Evolutionary conservation across 169 alveolate species (phyloP), one percentile per base, ranked within the genome.

Genomic region (Eimeria sp.): DNA sequence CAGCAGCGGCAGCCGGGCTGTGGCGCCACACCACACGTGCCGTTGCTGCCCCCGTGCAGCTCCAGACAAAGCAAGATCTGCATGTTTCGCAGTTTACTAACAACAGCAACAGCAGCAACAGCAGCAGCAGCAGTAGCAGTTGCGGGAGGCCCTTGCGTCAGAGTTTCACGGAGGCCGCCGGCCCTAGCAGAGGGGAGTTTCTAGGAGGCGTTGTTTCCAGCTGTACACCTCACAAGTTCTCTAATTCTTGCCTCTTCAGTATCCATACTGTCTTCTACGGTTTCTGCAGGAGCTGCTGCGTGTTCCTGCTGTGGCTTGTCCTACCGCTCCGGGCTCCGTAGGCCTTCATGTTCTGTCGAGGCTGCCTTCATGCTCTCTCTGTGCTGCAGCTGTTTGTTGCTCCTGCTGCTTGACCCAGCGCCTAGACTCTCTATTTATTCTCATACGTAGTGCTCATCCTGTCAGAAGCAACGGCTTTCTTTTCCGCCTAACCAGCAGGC

Each of bases 1-100:
- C 93, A 64, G 93, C 82, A 64, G 93, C 93, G 23, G 66, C 83
- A 87, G 93, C 82, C 93, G 93, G 93, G 93, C 72, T 64, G 82
- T 87, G 49, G 93, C 82, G 93, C 93, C 88, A 78, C 88, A 78
- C 88, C 68, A 78, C 88, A 54, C 88, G 40, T 46, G 40, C 40
- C 33, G 62, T 78, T 78, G 90, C 90, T 58, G 90, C 62, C 68
- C 46, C 77, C 58, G 58, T 83, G 90, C 90, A 56, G 90, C 58
- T 60, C 90, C 77, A 54, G 90, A 83, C 90, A 83, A 56, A 27
- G 76, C 77, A 40, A 83, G 90, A 87, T 60, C 82, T 64, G 93
- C 74, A 62, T 87, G 93, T 46, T 87, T 87, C 64, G 93, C 83
- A 43, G 78, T 52, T 40, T 87, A 66, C 82, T 8, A 43, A 52